Base-by-base conservation (phyloP, 1,139 yeast genomes). In the Debaryomyces psychrophilus region DNA sequence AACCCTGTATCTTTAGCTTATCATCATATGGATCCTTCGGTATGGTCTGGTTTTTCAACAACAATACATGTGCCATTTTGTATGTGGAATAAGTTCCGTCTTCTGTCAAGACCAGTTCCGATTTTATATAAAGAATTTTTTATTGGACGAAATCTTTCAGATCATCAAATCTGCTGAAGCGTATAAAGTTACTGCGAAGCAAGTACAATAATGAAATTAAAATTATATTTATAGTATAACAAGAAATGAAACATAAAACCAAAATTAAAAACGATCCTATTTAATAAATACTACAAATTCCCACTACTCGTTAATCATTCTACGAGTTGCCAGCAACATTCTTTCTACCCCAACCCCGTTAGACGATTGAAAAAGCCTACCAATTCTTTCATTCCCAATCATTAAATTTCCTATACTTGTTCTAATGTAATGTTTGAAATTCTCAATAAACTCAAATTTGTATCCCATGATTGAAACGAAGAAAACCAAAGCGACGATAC, bases 371-470 rank as follows among this genome's bases (percentile, higher is more conserved):
- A 85, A 77, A 8, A 84, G 81, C 45, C 80, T 73, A 44, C 82
- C 80, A 54, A 86, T 77, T 57, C 90, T 72, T 52, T 85, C 90
- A 57, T 82, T 82, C 33, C 92, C 92, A 45, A 85, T 71, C 79
- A 85, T 77, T 38, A 84, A 60, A 50, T 79, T 80, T 36, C 88
- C 90, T 47, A 85, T 58, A 8, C 78, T 66, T 28, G 71, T 75
- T 61, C 90, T 73, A 6, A 79, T 65, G 41, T 69, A 65, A 43
- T 73, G 78, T 56, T 83, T 77, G 49, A 76, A 62, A 29, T 56
- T 55, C 46, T 76, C 79, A 43, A 74, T 67, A 44, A 63, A 50
- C 50, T 70, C 71, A 46, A 75, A 64, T 50, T 64, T 62, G 59
- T 69, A 75, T 3, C 88, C 87, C 59, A 83, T 73, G 29, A 76